Conservation (phyloP, 352 stramenopile species). For the Pythium guiyangense region DNA sequence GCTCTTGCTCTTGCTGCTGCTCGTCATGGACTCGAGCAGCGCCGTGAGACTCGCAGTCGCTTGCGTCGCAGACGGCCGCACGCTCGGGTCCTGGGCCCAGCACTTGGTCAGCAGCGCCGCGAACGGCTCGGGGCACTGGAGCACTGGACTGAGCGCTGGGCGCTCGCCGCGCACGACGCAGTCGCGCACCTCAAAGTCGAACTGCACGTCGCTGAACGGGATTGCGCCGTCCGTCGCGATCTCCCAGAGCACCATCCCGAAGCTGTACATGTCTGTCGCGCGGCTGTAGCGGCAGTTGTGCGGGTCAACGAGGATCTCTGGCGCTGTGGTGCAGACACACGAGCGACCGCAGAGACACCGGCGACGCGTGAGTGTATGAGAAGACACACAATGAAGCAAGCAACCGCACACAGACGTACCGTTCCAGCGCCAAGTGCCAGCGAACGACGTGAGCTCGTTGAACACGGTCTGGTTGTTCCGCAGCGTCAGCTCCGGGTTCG, state of each 20-base stretch:
- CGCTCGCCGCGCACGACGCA: slow-evolving; percentile 55
- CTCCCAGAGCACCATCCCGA: slow-evolving; percentile 69
- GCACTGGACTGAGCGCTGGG: slow-evolving; percentile 30
- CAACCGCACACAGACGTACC: neutral
- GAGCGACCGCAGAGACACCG: neutral
- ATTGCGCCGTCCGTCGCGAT: slow-evolving; percentile 59
- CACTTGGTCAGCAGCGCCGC: slow-evolving; percentile 54
- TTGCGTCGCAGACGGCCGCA: slow-evolving; percentile 43
- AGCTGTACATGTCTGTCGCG: slow-evolving; percentile 75
- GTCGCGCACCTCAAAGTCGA: slow-evolving; percentile 63
- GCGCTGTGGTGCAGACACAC: slow-evolving; percentile 24
- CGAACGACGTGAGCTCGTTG: slow-evolving; percentile 39
- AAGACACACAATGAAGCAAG: neutral
- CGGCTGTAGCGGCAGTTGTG: slow-evolving; percentile 66
- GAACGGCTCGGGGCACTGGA: slow-evolving; percentile 44
- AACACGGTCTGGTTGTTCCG: slow-evolving; percentile 19
- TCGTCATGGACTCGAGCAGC: slow-evolving; percentile 46
- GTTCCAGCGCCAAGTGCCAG: slow-evolving; percentile 74
- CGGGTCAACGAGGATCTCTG: slow-evolving; percentile 63
- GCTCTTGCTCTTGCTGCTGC: neutral
- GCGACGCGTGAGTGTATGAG: neutral
- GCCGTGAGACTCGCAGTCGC: slow-evolving; percentile 43
- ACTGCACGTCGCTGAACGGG: slow-evolving; percentile 55
- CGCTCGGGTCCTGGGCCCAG: slow-evolving; percentile 52
- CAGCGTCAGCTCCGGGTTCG: slow-evolving; percentile 24